Base-by-base conservation (phyloP, 257 asterid genomes). In the Orobanche coerulescens region DNA sequence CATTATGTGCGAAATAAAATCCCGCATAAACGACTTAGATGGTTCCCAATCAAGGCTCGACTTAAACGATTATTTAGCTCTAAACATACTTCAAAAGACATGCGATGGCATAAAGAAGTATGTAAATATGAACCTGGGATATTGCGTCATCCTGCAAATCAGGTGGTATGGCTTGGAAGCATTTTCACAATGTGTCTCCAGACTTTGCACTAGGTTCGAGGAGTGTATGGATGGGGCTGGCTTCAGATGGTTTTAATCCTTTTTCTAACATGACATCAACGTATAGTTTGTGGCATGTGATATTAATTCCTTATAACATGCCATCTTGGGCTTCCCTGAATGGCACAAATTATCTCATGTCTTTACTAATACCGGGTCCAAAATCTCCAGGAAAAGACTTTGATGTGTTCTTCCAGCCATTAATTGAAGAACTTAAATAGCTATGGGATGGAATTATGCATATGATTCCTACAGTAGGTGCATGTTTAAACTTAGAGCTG, bases 101-200 rank as follows among this genome's bases (percentile, higher is more conserved):
- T 51, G 58, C 34, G 36, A 1, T 51, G 58, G 58, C 58, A 51
- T 23, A 51, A 51, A 51, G 58, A 51, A 8, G 54, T 48, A 12
- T 19, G 58, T 4, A 51, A 51, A 5, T 34, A 23, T 3, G 36
- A 40, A 11, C 16, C 4, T 13, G 47, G 18, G 0, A 5, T 14
- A 0, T 11, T 40, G 18, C 4, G 15, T 13, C 47, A 40, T 11
- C 47, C 47, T 40, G 47, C 47, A 1, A n/a, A n/a, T n/a, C n/a
- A n/a, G 47, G 12, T 40, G 15, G 16, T 1, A 25, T 23, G 36
- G 58, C 36, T 2, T 51, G 58, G 58, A 51, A 51, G 13, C 19
- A 51, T 4, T 25, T 51, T 9, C 6, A 13, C 23, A 15, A 51
- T 14, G 3, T 12, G 10, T 10, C 23, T 36, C 34, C 20, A 12